Conservation (phyloP, 1,139 yeast genomes). For the Suhomyces ambrosiae region DNA sequence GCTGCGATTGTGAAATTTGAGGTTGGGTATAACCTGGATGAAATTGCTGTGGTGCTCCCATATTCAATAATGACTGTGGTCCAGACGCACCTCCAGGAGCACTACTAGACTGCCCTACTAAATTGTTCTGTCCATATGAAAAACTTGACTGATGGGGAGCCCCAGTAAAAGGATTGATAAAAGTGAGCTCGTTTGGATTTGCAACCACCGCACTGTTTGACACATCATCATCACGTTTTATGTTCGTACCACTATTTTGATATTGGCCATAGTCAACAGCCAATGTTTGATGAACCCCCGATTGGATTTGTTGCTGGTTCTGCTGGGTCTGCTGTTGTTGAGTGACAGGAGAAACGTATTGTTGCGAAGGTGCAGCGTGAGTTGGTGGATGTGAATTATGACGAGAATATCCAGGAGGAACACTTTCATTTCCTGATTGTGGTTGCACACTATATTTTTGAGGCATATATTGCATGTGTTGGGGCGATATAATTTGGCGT, state of each 20-base stretch:
- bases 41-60: constrained; percentile 16
- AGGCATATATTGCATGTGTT: constrained; percentile 13
- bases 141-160: constrained; percentile 15
- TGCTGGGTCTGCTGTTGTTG: constrained; percentile 12
- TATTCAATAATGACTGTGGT: constrained; percentile 12
- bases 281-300: constrained; percentile 4
- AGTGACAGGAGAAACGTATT: constrained; percentile 14
- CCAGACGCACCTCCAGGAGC: constrained; percentile 4
- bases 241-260: background rate
- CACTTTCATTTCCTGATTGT: constrained; percentile 6
- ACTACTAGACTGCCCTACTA: constrained; percentile 2
- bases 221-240: constrained; percentile 13
- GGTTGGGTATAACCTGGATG: constrained; percentile 13
- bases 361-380: constrained; percentile 13
- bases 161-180: constrained; percentile 18
- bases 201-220: constrained; percentile 2
- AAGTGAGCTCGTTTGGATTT: constrained; percentile 13
- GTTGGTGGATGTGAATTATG: constrained; percentile 21
- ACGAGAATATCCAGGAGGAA: constrained; percentile 11
- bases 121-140: constrained; percentile 9
- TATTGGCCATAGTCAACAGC: constrained; percentile 9
- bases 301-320: background rate
- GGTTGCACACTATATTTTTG: constrained; percentile 9
- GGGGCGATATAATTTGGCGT: constrained; percentile 10
- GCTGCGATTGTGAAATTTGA: constrained; percentile 9